These are phyloP conservation scores for Nyssa sinensis DNA, from an alignment of 148 eudicot genomes.

Conservation along the genomic window DNA sequence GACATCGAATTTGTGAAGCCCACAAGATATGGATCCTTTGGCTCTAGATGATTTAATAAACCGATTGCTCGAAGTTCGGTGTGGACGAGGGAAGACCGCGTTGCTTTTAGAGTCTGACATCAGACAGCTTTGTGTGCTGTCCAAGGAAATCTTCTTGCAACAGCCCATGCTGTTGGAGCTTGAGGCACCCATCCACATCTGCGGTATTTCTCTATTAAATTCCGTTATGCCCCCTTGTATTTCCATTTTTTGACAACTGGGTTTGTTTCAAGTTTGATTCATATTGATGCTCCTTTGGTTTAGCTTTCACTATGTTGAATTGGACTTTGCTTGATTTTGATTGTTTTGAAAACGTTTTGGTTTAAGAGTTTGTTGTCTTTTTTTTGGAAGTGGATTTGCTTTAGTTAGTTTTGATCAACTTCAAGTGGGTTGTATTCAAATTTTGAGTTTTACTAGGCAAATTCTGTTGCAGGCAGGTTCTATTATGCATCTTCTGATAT, in stretches of 20 bases:
- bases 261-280: not conserved
- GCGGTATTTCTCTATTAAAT: conserved; percentile 46
- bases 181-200: conserved; percentile 88
- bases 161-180: conserved; percentile 85
- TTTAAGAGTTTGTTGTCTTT: no score
- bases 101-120: conserved; percentile 83
- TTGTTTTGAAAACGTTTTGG: no score
- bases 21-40: conserved; percentile 43
- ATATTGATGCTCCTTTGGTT: not conserved
- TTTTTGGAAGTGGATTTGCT: no score
- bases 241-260: not conserved
- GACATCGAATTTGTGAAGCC: not conserved
- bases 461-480: no score
- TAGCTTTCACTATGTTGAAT: not conserved
- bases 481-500: no score
- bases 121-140: conserved; percentile 72
- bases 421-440: not conserved
- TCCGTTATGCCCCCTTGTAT: not conserved
- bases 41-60: conserved; percentile 62
- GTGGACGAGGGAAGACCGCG: conserved; percentile 72
- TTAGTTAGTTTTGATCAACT: not conserved
- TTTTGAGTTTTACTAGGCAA: not conserved
- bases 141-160: conserved; percentile 65
- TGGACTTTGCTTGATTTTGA: not conserved
- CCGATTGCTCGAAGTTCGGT: conserved; percentile 60